Percentiles rank a stretch among this genome's conserved stretches.
phyloP scores from a whole-genome alignment of 2,329 filamentous ascomycete species.

The Microcyclosporella mali region DNA sequence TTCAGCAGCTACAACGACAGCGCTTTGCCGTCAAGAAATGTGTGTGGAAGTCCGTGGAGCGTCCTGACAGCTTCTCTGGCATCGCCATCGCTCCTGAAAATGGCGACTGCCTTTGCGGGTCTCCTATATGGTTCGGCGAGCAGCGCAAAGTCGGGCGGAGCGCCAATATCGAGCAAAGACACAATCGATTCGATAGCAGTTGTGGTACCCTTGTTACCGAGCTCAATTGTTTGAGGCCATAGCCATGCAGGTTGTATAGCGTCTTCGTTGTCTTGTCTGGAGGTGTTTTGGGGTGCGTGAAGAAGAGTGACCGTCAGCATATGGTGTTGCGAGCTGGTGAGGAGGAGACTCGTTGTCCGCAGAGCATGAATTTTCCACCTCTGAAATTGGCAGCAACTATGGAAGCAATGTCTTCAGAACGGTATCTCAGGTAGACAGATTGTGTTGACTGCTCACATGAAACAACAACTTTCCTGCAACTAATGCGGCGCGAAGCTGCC shows the following conservation, averaged over 20 bases:
- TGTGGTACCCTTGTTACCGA: too few species aligned
- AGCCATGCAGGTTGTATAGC: background rate
- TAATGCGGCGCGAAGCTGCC: background rate
- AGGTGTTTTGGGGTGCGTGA: background rate
- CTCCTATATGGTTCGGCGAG: background rate
- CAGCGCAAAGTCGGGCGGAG: conserved; percentile 1
- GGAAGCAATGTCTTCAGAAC: background rate
- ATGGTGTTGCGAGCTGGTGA: too few species aligned
- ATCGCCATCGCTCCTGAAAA: conserved; percentile 5
- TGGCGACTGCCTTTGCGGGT: conserved; percentile 2
- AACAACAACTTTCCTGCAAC: background rate
- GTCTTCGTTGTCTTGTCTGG: background rate
- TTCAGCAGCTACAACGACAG: conserved; percentile 4
- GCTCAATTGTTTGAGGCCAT: too few species aligned
- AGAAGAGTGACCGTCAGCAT: background rate
- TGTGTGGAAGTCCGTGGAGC: background rate
- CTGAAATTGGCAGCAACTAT: background rate
- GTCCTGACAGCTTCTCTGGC: conserved; percentile 3
- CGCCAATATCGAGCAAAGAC: conserved; percentile 1
- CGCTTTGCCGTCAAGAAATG: conserved; percentile 1
- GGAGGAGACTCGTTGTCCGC: background rate
- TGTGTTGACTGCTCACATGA: background rate
- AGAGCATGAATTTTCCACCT: background rate
- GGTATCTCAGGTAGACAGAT: background rate
- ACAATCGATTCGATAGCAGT: background rate